Evolutionary conservation across 2,329 filamentous ascomycete species (phyloP).

Genomic region (Exophiala aquamarina): DNA sequence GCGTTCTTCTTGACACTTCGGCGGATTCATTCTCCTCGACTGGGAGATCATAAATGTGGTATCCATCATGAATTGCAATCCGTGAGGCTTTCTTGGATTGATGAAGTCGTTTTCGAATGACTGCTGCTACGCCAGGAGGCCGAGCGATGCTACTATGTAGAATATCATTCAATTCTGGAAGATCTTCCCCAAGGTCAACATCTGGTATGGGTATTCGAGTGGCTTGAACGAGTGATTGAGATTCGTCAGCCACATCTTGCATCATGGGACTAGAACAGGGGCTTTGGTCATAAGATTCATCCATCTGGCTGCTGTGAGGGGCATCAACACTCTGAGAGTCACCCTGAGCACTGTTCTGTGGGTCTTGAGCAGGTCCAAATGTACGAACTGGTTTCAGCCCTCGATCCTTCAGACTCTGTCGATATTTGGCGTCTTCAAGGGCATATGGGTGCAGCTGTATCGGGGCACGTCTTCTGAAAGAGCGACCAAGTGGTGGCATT

Average conservation of each 20-base stretch:
- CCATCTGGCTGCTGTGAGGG: slow-evolving; percentile 17
- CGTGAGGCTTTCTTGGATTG: not conserved
- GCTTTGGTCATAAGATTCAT: slow-evolving; percentile 10
- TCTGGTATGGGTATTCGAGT: slow-evolving; percentile 3
- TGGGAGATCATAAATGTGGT: slow-evolving; percentile 19
- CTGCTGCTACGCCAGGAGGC: not conserved
- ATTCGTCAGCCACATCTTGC: slow-evolving; percentile 36
- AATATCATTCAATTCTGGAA: slow-evolving; percentile 21
- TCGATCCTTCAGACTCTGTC: slow-evolving; percentile 39
- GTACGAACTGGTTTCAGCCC: slow-evolving; percentile 45
- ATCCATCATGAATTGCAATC: slow-evolving; percentile 7
- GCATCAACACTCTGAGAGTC: slow-evolving; percentile 23
- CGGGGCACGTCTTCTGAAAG: slow-evolving; percentile 45
- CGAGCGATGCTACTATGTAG: slow-evolving; percentile 3
- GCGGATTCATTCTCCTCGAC: slow-evolving; percentile 2
- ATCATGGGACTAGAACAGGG: slow-evolving; percentile 27
- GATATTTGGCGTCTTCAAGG: slow-evolving; percentile 47
- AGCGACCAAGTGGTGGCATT: not conserved
- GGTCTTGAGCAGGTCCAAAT: slow-evolving; percentile 14
- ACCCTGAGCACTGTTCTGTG: slow-evolving; percentile 3
- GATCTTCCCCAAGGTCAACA: slow-evolving; percentile 20
- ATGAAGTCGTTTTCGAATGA: not conserved
- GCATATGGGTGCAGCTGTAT: slow-evolving; percentile 51
- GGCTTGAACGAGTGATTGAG: slow-evolving; percentile 31
- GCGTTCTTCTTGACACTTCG: not conserved